A percentile compares a stretch with the other conserved stretches of the same genome.
phyloP scores from a whole-genome alignment of 345 rosid genomes.

The Ceriops zippeliana region DNA sequence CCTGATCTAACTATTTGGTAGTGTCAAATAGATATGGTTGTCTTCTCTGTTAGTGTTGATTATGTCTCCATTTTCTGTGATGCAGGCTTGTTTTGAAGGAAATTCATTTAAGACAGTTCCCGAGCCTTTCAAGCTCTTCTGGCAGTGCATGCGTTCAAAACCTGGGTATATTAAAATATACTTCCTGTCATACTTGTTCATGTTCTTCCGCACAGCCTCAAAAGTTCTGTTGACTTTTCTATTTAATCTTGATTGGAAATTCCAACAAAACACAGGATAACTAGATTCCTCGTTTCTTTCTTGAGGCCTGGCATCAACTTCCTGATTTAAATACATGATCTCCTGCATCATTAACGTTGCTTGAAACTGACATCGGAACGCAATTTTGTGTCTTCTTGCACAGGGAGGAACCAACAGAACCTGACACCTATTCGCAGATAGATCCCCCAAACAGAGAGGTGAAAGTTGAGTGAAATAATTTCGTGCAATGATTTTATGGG shows the following conservation, averaged over 20 bases:
- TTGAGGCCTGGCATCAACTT: too few species aligned
- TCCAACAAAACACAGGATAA: too few species aligned
- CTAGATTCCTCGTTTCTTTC: too few species aligned
- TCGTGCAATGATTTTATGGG: not conserved
- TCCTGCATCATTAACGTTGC: too few species aligned
- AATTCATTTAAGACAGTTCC: constrained; percentile 98
- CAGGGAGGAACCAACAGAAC: constrained; percentile 94
- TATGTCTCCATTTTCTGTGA: not conserved
- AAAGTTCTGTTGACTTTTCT: too few species aligned
- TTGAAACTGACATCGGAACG: not conserved
- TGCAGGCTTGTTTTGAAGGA: constrained; percentile 92
- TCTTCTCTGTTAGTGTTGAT: too few species aligned
- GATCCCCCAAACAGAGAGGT: constrained; percentile 76
- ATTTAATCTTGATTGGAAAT: too few species aligned
- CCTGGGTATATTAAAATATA: constrained; percentile 60
- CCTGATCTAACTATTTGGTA: too few species aligned
- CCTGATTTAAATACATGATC: too few species aligned
- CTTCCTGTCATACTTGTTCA: not conserved
- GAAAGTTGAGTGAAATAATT: constrained; percentile 44
- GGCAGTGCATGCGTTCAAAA: constrained; percentile 91
- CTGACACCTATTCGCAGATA: constrained; percentile 66
- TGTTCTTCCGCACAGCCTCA: too few species aligned
- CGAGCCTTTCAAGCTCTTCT: constrained; percentile 91
- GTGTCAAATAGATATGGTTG: too few species aligned
- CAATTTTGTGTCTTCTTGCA: constrained; percentile 20